Evolutionary conservation across 2,329 filamentous ascomycete species (phyloP).

Genomic region (Venturia pyrina): DNA sequence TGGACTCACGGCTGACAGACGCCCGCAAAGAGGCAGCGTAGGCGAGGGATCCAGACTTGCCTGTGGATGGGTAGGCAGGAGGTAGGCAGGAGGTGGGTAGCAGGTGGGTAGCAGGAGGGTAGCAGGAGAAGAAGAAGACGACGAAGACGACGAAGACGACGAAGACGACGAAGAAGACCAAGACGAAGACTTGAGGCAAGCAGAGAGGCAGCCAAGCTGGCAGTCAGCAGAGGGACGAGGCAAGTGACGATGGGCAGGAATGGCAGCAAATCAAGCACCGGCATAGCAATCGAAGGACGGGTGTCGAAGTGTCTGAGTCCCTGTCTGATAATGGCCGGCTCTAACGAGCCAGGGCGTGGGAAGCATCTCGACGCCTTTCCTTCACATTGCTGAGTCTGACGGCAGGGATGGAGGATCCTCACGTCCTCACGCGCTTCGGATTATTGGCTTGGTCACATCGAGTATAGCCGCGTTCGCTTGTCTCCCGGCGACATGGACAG

Average conservation of each 20-base stretch:
- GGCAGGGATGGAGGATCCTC: conserved; percentile 5
- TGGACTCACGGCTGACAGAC: neutral
- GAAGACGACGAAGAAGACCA: too few relatives aligned
- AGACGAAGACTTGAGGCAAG: too few relatives aligned
- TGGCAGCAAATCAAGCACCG: conserved; percentile 1
- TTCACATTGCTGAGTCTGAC: neutral
- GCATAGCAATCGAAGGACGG: neutral
- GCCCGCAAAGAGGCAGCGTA: neutral
- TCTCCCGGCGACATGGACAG: neutral
- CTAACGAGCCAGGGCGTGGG: neutral
- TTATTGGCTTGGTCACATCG: neutral
- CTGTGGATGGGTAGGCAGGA: too few relatives aligned
- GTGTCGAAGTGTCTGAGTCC: neutral
- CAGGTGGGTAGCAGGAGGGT: neutral
- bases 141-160: too few relatives aligned
- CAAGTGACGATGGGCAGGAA: neutral
- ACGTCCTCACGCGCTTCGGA: neutral
- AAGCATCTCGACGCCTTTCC: neutral
- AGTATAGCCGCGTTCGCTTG: neutral
- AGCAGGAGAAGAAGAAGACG: neutral
- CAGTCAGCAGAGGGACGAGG: neutral
- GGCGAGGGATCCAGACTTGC: neutral
- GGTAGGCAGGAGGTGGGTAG: neutral
- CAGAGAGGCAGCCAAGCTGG: too few relatives aligned
- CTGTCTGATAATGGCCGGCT: neutral